These are phyloP conservation scores for Amauroascus niger DNA, from an alignment of 2,329 filamentous ascomycete species.

Conservation along the genomic window DNA sequence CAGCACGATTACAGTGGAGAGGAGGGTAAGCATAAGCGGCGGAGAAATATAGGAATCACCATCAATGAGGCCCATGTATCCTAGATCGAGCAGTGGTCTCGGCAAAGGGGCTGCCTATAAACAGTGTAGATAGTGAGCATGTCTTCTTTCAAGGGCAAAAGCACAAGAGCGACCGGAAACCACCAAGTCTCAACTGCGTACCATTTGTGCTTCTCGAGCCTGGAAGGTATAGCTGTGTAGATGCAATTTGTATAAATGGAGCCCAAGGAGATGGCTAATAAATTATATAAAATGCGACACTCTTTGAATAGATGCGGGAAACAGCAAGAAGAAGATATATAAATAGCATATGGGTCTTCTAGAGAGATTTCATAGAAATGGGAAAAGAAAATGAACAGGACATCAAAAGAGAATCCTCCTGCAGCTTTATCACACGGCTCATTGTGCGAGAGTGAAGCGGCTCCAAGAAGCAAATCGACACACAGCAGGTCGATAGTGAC, in stretches of 20 bases:
- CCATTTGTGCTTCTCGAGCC: background rate
- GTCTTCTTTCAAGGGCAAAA: background rate
- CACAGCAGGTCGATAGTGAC: background rate
- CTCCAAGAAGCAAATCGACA: slow-evolving; percentile 2
- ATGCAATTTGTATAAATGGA: too few relatives aligned
- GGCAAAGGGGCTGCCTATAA: background rate
- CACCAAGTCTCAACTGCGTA: background rate
- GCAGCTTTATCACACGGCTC: slow-evolving; percentile 1
- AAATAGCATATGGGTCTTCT: too few relatives aligned
- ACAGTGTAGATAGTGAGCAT: background rate
- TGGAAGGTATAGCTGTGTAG: background rate
- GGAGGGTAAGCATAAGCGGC: slow-evolving; percentile 28
- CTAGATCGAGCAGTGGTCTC: background rate
- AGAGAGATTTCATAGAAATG: background rate
- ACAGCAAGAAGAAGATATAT: background rate
- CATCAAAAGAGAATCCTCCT: background rate
- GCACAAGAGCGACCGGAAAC: background rate
- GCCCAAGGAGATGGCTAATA: too few relatives aligned
- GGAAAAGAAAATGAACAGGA: background rate
- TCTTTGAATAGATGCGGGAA: background rate
- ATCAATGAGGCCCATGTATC: background rate
- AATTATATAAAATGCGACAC: too few relatives aligned
- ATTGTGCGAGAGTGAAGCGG: slow-evolving; percentile 5
- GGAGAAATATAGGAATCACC: slow-evolving; percentile 1
- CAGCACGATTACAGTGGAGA: slow-evolving; percentile 40